phyloP scores from a whole-genome alignment of 139 green algal genomes.

The Auxenochlorella pyrenoidosa region DNA sequence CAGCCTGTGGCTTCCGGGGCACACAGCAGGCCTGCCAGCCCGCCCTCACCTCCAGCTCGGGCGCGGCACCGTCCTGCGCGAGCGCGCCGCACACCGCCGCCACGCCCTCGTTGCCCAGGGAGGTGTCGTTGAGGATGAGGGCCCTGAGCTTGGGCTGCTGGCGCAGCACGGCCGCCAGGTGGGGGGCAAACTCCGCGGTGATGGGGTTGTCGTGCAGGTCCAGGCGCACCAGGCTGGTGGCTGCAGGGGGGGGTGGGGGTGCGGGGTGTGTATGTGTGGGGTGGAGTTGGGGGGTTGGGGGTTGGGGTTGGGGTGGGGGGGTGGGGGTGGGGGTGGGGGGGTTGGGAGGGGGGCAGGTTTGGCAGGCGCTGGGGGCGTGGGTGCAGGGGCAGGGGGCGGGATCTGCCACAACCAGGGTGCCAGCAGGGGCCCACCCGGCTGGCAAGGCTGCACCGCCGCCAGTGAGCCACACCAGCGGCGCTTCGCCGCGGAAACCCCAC shows the following conservation, averaged over 20 bases:
- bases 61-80: conserved; percentile 8
- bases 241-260: too few relatives aligned
- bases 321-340: too few relatives aligned
- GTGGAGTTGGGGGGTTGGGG: too few relatives aligned
- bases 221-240: conserved; percentile 49
- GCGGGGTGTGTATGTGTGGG: background rate
- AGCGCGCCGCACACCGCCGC: conserved; percentile 63
- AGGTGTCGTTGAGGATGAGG: conserved; percentile 88
- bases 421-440: background rate
- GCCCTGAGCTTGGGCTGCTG: conserved; percentile 56
- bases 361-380: too few relatives aligned
- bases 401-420: too few relatives aligned
- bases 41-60: conserved; percentile 53
- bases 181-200: conserved; percentile 59
- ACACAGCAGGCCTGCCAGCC: too few relatives aligned
- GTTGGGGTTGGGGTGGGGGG: too few relatives aligned
- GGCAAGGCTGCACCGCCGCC: too few relatives aligned
- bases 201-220: conserved; percentile 93
- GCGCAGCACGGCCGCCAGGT: conserved; percentile 47
- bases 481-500: too few relatives aligned
- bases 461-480: background rate
- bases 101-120: conserved; percentile 78
- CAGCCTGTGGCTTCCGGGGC: too few relatives aligned
- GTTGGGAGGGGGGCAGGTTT: background rate
- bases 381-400: too few relatives aligned